phyloP scores from a whole-genome alignment of 2,329 filamentous ascomycete species.

The Trichoderma sp. region DNA sequence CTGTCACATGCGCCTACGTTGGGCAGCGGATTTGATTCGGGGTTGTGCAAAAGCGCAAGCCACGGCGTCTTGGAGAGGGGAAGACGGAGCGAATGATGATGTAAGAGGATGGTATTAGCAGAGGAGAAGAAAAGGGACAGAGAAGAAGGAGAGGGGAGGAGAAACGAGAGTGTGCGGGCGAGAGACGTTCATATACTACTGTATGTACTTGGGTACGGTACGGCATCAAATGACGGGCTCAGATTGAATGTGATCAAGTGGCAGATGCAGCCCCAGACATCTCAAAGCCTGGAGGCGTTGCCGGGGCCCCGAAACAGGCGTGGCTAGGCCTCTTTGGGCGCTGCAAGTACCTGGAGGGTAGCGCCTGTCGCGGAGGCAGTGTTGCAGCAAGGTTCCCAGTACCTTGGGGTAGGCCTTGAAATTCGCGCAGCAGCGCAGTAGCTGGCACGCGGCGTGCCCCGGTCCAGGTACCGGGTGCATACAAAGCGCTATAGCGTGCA shows the following conservation, averaged over 20 bases:
- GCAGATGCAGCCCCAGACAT: conserved; percentile 3
- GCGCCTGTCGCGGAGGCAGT: background rate
- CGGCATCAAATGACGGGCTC: too few species aligned
- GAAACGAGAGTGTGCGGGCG: background rate
- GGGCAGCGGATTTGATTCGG: background rate
- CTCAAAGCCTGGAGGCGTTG: background rate
- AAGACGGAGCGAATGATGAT: background rate
- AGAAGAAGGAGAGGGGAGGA: background rate
- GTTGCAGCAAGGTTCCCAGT: background rate
- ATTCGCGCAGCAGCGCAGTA: background rate
- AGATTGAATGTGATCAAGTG: too few species aligned
- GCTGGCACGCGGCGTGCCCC: background rate
- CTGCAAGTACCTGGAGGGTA: background rate
- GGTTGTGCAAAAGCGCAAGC: background rate
- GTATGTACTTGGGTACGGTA: too few species aligned
- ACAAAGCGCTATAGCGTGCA: background rate
- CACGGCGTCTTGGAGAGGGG: background rate
- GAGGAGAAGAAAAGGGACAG: background rate
- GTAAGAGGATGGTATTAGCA: background rate
- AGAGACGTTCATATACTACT: background rate
- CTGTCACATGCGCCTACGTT: conserved; percentile 9
- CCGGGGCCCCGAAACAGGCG: background rate
- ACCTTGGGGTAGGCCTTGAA: background rate
- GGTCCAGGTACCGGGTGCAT: background rate
- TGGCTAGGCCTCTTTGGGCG: background rate